Conservation (phyloP, 1,284 basidiomycete genomes). For the Moesziomyces globuligerus region DNA sequence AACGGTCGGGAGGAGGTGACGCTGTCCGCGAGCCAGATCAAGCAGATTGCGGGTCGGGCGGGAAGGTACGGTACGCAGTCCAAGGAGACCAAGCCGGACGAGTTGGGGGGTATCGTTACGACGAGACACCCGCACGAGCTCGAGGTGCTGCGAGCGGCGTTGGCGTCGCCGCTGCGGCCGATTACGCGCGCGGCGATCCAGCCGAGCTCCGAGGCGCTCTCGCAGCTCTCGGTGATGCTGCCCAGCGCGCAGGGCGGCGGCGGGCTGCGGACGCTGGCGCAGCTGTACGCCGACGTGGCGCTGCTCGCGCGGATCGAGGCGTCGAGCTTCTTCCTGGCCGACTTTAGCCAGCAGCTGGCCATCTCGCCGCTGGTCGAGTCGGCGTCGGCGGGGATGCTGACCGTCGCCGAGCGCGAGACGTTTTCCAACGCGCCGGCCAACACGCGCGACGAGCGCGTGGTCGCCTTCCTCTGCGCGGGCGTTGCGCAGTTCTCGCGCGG, state of each 20-base stretch:
- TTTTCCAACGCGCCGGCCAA: constrained; percentile 71
- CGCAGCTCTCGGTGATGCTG: constrained; percentile 68
- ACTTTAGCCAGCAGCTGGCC: constrained; percentile 66
- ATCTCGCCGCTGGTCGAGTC: constrained; percentile 66
- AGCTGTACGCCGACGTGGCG: constrained; percentile 71
- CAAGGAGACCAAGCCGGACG: constrained; percentile 15
- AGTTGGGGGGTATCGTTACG: constrained; percentile 70
- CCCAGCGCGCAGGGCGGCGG: constrained; percentile 48
- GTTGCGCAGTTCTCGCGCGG: constrained; percentile 68
- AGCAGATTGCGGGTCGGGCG: constrained; percentile 95
- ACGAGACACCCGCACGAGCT: constrained; percentile 79
- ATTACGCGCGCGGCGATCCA: constrained; percentile 70
- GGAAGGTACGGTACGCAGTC: constrained; percentile 84
- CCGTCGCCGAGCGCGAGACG: constrained; percentile 71
- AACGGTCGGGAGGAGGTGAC: constrained; percentile 73
- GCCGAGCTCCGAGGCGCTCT: constrained; percentile 64
- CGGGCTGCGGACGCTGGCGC: constrained; percentile 60
- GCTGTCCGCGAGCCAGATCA: constrained; percentile 83
- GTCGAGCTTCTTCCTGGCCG: constrained; percentile 69
- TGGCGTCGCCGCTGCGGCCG: constrained; percentile 69
- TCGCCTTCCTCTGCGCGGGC: constrained; percentile 67
- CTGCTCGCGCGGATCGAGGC: constrained; percentile 72
- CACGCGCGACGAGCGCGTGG: constrained; percentile 68
- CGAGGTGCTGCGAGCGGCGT: constrained; percentile 71
- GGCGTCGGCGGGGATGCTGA: constrained; percentile 69